phyloP scores from a whole-genome alignment of 306 rosid genomes.

The Vigna nakashimae region DNA sequence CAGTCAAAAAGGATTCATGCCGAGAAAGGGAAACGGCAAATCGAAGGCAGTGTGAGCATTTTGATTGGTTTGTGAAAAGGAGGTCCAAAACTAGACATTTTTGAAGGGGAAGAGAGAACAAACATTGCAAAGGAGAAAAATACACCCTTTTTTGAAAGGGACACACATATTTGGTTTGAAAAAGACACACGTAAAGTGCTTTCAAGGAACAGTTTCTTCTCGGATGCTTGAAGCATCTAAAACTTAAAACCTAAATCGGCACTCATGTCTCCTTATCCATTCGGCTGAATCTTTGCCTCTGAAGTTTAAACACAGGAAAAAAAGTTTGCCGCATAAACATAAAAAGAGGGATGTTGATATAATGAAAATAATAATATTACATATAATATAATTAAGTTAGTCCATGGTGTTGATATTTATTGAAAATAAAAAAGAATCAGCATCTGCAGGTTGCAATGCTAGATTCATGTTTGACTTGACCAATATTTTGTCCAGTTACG shows the following conservation, averaged over 20 bases:
- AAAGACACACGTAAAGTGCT: slow-evolving; percentile 61
- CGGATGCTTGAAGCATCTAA: slow-evolving; percentile 48
- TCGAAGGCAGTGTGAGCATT: slow-evolving; percentile 67
- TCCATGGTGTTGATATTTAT: neutral
- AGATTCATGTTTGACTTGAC: slow-evolving; percentile 56
- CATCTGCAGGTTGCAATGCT: slow-evolving; percentile 52
- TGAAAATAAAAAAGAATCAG: slow-evolving; percentile 31
- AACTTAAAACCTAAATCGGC: slow-evolving; percentile 15
- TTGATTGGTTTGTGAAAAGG: slow-evolving; percentile 52
- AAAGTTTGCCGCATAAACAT: no score
- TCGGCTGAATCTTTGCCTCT: slow-evolving; percentile 18
- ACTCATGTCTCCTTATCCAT: slow-evolving; percentile 30
- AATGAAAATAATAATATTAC: neutral
- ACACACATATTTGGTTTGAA: slow-evolving; percentile 51
- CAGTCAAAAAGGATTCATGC: slow-evolving; percentile 82
- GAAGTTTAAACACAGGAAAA: neutral
- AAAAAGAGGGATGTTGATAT: neutral
- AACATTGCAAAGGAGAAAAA: slow-evolving; percentile 35
- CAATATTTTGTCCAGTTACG: slow-evolving; percentile 56
- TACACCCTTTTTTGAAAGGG: slow-evolving; percentile 57
- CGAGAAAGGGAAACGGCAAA: slow-evolving; percentile 69
- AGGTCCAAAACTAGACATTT: slow-evolving; percentile 60
- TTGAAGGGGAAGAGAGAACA: slow-evolving; percentile 39
- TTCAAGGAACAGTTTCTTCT: slow-evolving; percentile 53
- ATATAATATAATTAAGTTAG: neutral